A percentile compares a stretch with the other conserved stretches of the same genome.
Evolutionary conservation across 257 asterid genomes (phyloP).

Genomic region (Nicotiana undulata): DNA sequence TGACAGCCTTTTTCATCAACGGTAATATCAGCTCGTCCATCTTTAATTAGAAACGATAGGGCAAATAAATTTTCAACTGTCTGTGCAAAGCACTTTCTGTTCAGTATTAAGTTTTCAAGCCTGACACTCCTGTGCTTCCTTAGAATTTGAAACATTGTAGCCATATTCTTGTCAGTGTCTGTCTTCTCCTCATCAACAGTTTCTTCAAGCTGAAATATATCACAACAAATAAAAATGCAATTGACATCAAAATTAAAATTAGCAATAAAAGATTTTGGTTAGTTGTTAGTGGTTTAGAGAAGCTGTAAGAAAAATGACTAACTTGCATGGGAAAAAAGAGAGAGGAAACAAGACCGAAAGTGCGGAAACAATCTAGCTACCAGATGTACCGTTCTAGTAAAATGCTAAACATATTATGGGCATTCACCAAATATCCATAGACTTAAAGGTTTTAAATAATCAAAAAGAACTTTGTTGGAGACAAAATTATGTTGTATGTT

Average conservation of each 20-base stretch:
- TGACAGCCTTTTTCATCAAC: constrained; percentile 53
- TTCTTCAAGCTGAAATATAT: constrained; percentile 47
- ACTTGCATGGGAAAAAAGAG: not conserved
- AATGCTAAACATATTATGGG: not conserved
- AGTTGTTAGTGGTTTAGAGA: not conserved
- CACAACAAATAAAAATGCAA: not conserved
- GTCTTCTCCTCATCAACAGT: constrained; percentile 45
- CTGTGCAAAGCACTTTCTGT: constrained; percentile 71
- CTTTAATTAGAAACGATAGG: constrained; percentile 71
- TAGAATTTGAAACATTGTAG: constrained; percentile 65
- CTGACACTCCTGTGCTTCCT: constrained; percentile 47
- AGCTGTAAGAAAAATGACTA: not conserved
- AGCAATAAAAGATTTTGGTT: not conserved
- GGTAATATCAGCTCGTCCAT: constrained; percentile 74
- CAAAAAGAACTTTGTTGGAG: not conserved
- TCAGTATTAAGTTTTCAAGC: constrained; percentile 63
- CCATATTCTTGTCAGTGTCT: constrained; percentile 89
- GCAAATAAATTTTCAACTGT: constrained; percentile 91
- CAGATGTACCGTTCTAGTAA: not conserved
- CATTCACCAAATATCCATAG: not conserved
- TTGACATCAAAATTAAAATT: not conserved
- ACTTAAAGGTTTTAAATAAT: not conserved
- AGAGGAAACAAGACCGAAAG: not conserved
- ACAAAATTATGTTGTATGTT: not conserved
- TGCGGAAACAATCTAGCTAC: not conserved